phyloP scores from a whole-genome alignment of 148 eudicot species.

The Vaccinium vitisidaea region DNA sequence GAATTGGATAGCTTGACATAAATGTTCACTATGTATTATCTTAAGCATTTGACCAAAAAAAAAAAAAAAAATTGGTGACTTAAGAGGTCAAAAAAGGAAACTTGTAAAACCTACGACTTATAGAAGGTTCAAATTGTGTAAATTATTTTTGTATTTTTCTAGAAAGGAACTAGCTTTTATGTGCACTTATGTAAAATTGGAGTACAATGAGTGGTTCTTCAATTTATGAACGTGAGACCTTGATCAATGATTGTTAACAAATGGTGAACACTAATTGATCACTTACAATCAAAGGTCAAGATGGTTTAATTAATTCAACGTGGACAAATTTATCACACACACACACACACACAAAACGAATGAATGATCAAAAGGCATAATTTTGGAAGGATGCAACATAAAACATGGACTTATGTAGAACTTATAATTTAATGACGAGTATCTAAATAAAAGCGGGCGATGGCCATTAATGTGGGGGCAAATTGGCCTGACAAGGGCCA shows the following conservation, averaged over 20 bases:
- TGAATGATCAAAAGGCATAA: not conserved
- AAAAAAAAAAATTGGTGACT: not conserved
- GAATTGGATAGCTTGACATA: not conserved
- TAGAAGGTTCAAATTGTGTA: not conserved
- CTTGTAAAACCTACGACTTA: not conserved
- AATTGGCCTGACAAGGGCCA: not conserved
- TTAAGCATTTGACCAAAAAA: not conserved
- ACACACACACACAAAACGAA: too few relatives aligned
- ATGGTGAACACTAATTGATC: not conserved
- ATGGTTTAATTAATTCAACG: not conserved
- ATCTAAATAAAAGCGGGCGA: not conserved
- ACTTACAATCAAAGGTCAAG: not conserved
- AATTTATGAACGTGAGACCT: not conserved
- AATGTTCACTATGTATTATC: not conserved
- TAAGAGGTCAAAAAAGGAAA: not conserved
- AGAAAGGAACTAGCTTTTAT: not conserved
- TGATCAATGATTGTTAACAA: not conserved
- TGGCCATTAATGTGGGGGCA: not conserved
- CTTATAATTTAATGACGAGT: not conserved
- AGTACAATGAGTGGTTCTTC: not conserved
- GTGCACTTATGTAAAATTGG: not conserved
- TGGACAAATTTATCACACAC: not conserved
- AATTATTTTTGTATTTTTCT: not conserved
- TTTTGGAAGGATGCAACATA: not conserved
- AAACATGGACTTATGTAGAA: not conserved